Evolutionary conservation across 1,139 yeast genomes (phyloP), one percentile per base, ranked within the genome.

Genomic region (Keqinozyma sinolaborantium): DNA sequence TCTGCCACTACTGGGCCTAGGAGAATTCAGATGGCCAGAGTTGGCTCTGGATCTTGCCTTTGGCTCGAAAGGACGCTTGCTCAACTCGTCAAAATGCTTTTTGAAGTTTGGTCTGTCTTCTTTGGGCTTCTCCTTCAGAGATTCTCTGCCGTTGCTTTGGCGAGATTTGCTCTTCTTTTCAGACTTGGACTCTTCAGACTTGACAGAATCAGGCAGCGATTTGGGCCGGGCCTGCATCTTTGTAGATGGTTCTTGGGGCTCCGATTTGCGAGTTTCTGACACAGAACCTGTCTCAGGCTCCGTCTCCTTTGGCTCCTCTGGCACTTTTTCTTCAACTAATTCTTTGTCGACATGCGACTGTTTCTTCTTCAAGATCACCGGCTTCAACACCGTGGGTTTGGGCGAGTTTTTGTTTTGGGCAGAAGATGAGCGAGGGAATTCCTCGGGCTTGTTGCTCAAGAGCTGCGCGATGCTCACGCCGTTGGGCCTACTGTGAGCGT

Each of bases 301-400:
- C 28, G 16, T 24, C 25, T 27, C 25, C 16, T 30, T 23, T 14
- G 23, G 36, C 13, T 35, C 38, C 20, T 30, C 34, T 21, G 30
- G 32, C 23, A 29, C 21, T 24, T 24, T 23, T 19, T 32, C 24
- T 28, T 23, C 28, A 26, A 24, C 26, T 24, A 16, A 28, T 28
- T 30, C 35, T 31, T 19, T 27, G 29, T 29, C 28, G 29, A 10
- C 27, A 30, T 24, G 31, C 19, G 21, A 23, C 8, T 45, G 45
- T 40, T 64, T 67, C 49, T 68, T 68, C 48, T 64, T 66, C 47
- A 68, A 58, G 21, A 68, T 57, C 2, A 63, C 56, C 1, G 73
- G 72, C 35, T 64, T 66, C 5, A 48, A 35, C 5, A 45, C 47
- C 4, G 40, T 41, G 6, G 53, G 56, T 34, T 57, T 61, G 3